A percentile compares a stretch with the other conserved stretches of the same genome.
Conservation (phyloP, 108 stramenopile species). For the Heterococcus sp. region DNA sequence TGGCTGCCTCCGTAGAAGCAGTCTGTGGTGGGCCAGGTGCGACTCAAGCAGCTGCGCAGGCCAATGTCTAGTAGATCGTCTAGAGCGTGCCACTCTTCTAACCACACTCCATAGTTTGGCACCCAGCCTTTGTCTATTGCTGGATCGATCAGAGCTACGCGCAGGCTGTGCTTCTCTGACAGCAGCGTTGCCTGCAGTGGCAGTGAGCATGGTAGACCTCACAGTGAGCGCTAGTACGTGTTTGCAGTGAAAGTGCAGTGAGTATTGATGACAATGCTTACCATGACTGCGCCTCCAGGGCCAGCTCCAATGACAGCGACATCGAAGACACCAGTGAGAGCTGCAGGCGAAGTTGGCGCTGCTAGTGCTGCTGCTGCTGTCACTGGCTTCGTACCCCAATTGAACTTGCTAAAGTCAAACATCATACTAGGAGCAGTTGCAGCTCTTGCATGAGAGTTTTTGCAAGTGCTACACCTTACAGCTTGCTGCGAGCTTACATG, state of each 20-base stretch:
- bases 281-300: slow-evolving; percentile 47
- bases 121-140: slow-evolving; percentile 73
- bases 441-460: no score
- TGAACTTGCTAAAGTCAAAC: slow-evolving; percentile 4
- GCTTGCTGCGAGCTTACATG: no score
- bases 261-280: slow-evolving; percentile 1
- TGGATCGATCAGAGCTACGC: slow-evolving; percentile 73
- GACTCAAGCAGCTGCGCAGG: slow-evolving; percentile 63
- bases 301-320: slow-evolving; percentile 43
- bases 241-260: neutral
- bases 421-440: neutral
- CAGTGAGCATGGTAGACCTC: neutral
- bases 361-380: neutral
- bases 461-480: no score
- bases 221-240: neutral
- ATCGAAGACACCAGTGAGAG: slow-evolving; percentile 31
- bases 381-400: neutral
- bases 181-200: slow-evolving; percentile 41
- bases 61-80: slow-evolving; percentile 43
- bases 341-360: neutral
- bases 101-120: slow-evolving; percentile 90
- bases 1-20: slow-evolving; percentile 88
- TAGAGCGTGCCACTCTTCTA: slow-evolving; percentile 84
- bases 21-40: slow-evolving; percentile 77
- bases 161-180: slow-evolving; percentile 53